Evolutionary conservation across 306 rosid species (phyloP).

Genomic region (Corylus americana): DNA sequence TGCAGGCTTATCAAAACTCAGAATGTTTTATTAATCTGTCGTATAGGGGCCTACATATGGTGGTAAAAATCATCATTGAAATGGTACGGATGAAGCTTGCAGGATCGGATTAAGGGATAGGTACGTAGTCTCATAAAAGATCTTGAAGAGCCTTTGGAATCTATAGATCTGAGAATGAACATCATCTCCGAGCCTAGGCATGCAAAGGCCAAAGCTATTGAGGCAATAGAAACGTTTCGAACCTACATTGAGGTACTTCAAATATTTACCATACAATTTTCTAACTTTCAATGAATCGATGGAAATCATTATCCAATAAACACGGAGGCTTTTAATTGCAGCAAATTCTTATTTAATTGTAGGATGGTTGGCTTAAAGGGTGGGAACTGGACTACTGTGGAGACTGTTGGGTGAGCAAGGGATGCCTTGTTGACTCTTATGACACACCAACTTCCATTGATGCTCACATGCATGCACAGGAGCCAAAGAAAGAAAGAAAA

Average conservation of each 20-base stretch:
- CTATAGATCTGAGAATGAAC: constrained; percentile 66
- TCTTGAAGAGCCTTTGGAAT: constrained; percentile 77
- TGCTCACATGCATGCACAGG: constrained; percentile 78
- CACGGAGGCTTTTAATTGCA: neutral
- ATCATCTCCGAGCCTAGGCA: constrained; percentile 62
- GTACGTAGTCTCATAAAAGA: constrained; percentile 60
- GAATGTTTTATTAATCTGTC: too few relatives aligned
- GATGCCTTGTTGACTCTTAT: constrained; percentile 72
- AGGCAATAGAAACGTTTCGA: constrained; percentile 67
- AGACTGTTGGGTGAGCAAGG: constrained; percentile 95
- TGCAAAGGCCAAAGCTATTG: constrained; percentile 70
- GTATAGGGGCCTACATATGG: constrained; percentile 74
- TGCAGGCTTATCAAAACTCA: too few relatives aligned
- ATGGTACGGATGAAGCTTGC: constrained; percentile 89
- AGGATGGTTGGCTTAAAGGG: constrained; percentile 81
- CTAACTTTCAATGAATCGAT: neutral
- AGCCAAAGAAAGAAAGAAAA: constrained; percentile 5
- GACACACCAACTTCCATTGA: constrained; percentile 69
- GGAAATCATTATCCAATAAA: too few relatives aligned
- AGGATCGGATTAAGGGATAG: constrained; percentile 78
- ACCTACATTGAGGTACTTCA: constrained; percentile 60
- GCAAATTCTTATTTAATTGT: neutral
- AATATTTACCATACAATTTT: neutral
- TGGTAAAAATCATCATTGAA: constrained; percentile 80
- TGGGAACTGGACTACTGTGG: constrained; percentile 92